Base-by-base conservation (phyloP, 352 stramenopile genomes). In the Thalassiosira mediterranea region DNA sequence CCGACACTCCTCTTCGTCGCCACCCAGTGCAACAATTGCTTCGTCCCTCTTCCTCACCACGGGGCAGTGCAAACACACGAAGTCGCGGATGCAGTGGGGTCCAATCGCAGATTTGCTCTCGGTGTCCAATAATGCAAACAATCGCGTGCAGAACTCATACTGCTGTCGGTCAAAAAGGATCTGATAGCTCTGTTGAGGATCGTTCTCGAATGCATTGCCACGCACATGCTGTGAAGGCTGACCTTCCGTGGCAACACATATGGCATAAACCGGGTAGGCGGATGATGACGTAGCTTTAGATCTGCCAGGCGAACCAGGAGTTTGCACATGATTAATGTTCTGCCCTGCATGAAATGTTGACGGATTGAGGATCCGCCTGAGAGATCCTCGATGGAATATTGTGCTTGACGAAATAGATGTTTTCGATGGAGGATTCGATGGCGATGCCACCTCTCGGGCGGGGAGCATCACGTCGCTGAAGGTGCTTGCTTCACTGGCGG, bases 61-160 rank as follows among this genome's bases (percentile, higher is more conserved):
- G 48, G 83, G 84, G 69, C 84, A 92, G 46, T 87, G 75, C n/a
- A 88, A 59, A 8, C 52, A 79, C 5, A 89, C 76, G 66, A 92
- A 92, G 59, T 92, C 80, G 60, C 78, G 42, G 10, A 92, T 68
- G 21, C 54, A 81, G 59, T 67, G 60, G 23, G 79, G 79, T 15
- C 28, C 57, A 21, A 92, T 76, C 5, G 60, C 73, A 34, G 81
- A 82, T 70, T 76, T 38, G 70, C 69, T 86, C 42, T 91, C 84
- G 0, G 79, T 88, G 66, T 92, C 87, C 40, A 92, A 64, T 44
- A 92, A 83, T 19, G 76, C 46, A 74, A 92, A 92, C 34, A 92
- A 52, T 42, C 73, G 58, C 5, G 72, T 62, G 25, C 82, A 76
- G 72, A 89, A 87, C 29, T 88, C 77, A 51, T 89, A 90, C 76